A percentile compares a stretch with the other conserved stretches of the same genome.
These are phyloP conservation scores for Trichoderma sp. DNA, from an alignment of 2,329 filamentous ascomycete species.

Conservation along the genomic window DNA sequence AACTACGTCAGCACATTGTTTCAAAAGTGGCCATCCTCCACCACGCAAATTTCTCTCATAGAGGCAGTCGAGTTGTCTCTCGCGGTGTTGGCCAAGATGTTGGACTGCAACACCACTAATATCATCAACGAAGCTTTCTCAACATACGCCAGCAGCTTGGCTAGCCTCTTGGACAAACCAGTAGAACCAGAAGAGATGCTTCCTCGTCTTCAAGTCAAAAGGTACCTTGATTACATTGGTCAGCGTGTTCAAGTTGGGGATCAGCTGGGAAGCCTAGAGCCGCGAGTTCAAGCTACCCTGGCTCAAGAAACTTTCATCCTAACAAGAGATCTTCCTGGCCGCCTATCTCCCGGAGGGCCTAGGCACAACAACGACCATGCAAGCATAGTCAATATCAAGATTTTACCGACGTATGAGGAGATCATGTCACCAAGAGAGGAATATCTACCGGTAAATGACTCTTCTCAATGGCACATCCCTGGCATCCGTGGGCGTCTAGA, in stretches of 20 bases:
- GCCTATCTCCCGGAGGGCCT: slow-evolving; percentile 31
- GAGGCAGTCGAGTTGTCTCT: slow-evolving; percentile 32
- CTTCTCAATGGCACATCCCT: slow-evolving; percentile 34
- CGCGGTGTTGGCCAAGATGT: slow-evolving; percentile 33
- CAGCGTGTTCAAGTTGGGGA: slow-evolving; percentile 34
- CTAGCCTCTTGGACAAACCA: slow-evolving; percentile 23
- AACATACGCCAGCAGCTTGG: slow-evolving; percentile 26
- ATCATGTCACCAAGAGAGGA: slow-evolving; percentile 43
- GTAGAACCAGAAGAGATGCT: slow-evolving; percentile 26
- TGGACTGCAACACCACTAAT: slow-evolving; percentile 39
- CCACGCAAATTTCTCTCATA: slow-evolving; percentile 21
- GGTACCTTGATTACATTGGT: slow-evolving; percentile 33
- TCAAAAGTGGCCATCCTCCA: slow-evolving; percentile 20
- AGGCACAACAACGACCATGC: slow-evolving; percentile 52
- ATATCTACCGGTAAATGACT: slow-evolving; percentile 44
- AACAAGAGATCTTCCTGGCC: slow-evolving; percentile 35
- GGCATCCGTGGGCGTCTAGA: slow-evolving; percentile 51
- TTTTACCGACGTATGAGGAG: slow-evolving; percentile 50
- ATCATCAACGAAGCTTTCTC: slow-evolving; percentile 29
- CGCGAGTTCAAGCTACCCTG: slow-evolving; percentile 20
- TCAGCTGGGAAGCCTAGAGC: slow-evolving; percentile 19
- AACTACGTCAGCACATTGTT: slow-evolving; percentile 30
- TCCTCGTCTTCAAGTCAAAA: slow-evolving; percentile 30
- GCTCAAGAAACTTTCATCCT: slow-evolving; percentile 32
- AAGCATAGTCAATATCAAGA: slow-evolving; percentile 46